Base-by-base conservation (phyloP, 345 rosid species). In the Eucalyptus caleyi region DNA sequence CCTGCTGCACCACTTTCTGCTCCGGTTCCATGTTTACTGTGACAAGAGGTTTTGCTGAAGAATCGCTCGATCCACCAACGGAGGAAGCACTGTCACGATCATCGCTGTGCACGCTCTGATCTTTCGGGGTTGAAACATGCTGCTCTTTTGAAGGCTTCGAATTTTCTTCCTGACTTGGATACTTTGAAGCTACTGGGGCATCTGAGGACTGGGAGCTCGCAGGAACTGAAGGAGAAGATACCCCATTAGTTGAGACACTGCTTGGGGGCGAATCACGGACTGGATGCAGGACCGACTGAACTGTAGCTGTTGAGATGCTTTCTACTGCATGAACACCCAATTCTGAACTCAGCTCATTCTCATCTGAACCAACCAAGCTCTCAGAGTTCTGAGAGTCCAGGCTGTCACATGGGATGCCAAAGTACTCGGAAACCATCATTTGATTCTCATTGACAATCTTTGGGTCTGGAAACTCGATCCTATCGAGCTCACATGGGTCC, bases 391-490 rank as follows among this genome's bases (percentile, higher is more conserved):
- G 95, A 6, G 98, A 94, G 88, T 95, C 98, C 86, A 93, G 50
- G 89, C 90, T 89, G 87, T 94, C 88, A 90, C 94, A 91, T n/a
- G 97, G 86, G 86, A 97, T 94, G 90, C 93, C 96, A 90, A 94
- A 93, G 90, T 98, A 98, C 93, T 98, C 99, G 1, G 99, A 96
- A 88, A 98, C 95, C 99, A 98, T 98, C 94, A 95, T 93, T 93
- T 97, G 96, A 91, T 96, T 96, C 91, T 98, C 99, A 67, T 97
- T 97, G 40, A 89, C 98, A 82, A 98, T 93, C 81, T 97, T 96
- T 1, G 99, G 99, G 93, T 98, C 99, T 15, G 99, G 99, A 89
- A 98, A 98, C 96, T 98, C 99, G 26, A 98, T 94, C 93, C 92
- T 96, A 44, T 98, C 98, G 47, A 97, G 67, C 86, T 96, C 97